Conservation (phyloP, 2,329 filamentous ascomycete genomes). For the Neonectria faginata region DNA sequence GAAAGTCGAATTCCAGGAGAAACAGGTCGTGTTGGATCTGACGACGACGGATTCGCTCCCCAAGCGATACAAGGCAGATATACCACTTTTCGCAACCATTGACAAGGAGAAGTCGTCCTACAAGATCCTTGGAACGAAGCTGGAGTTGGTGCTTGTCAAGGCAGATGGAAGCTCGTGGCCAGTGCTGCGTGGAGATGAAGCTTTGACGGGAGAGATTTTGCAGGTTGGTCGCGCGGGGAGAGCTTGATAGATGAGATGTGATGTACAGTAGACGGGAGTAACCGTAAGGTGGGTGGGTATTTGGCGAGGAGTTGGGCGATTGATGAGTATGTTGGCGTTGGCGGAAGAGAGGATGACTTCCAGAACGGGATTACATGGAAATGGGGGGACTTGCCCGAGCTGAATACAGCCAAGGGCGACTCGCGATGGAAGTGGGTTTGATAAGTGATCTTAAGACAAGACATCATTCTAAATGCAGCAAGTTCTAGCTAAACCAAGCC, state of each 20-base stretch:
- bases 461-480: background rate
- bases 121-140: slow-evolving; percentile 88
- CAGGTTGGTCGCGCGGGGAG: slow-evolving; percentile 86
- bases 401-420: background rate
- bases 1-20: slow-evolving; percentile 74
- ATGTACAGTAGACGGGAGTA: slow-evolving; percentile 15
- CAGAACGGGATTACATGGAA: slow-evolving; percentile 6
- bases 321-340: slow-evolving; percentile 16
- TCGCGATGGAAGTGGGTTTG: background rate
- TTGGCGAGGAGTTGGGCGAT: slow-evolving; percentile 30
- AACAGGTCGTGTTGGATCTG: slow-evolving; percentile 79
- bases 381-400: background rate
- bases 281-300: background rate
- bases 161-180: slow-evolving; percentile 86
- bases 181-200: slow-evolving; percentile 82
- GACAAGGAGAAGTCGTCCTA: slow-evolving; percentile 79
- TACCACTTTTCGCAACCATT: slow-evolving; percentile 82
- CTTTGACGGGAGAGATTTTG: slow-evolving; percentile 78
- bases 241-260: slow-evolving; percentile 41
- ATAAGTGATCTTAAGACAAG: background rate
- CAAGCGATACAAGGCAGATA: slow-evolving; percentile 81
- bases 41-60: slow-evolving; percentile 80
- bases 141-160: slow-evolving; percentile 81
- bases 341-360: background rate
- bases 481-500: background rate